Conservation (phyloP, 805 yeast species). For the Blastobotrys chiropterorum region DNA sequence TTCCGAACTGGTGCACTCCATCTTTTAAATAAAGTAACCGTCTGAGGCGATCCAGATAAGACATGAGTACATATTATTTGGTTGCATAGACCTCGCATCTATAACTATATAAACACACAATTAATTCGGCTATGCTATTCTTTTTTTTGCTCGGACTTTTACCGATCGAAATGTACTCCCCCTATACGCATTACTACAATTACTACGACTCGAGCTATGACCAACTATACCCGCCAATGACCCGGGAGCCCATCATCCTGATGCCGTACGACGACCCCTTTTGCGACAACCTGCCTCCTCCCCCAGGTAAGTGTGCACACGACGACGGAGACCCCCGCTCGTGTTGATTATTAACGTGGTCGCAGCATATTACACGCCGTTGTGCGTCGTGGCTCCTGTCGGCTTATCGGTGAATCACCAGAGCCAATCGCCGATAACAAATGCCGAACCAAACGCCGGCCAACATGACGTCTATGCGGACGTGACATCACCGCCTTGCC, state of each 20-base stretch:
- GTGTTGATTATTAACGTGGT: no score
- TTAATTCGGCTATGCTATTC: neutral
- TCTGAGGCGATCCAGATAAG: neutral
- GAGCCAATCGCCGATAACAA: no score
- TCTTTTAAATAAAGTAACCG: constrained; percentile 10
- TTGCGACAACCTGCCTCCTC: no score
- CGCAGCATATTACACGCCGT: neutral
- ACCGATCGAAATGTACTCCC: neutral
- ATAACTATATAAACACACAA: neutral
- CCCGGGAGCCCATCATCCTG: no score
- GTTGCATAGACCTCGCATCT: neutral
- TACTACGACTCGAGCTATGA: no score
- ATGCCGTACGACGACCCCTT: no score
- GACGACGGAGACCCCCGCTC: no score
- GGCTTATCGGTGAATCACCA: neutral
- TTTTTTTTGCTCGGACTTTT: neutral
- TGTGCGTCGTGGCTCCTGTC: neutral
- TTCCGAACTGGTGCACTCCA: constrained; percentile 53
- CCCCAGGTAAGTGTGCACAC: no score
- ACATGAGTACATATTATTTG: neutral
- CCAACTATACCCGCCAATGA: no score
- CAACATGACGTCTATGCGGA: no score
- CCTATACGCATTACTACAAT: no score
- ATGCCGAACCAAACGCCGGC: neutral
- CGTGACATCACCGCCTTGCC: neutral